Evolutionary conservation across 2,329 filamentous ascomycete genomes (phyloP), one percentile per base, ranked within the genome.

Genomic region (Aspergillus sp.): DNA sequence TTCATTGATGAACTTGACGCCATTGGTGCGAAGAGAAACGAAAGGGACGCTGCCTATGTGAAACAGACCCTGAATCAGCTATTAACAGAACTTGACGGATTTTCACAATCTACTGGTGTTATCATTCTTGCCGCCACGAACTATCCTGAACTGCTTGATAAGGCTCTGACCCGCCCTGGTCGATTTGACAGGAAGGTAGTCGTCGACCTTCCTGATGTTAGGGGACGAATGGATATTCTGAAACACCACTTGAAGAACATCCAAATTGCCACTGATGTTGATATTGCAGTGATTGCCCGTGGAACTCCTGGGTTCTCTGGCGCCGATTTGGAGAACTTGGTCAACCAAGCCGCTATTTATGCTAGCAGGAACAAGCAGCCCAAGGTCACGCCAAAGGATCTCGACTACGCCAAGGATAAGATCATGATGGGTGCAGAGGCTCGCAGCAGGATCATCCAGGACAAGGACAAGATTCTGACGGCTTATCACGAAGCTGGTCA

Each of bases 51-150:
- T 25, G 91, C 92, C 14, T 96, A 99, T 72, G 90, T 93, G 64
- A 97, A 97, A 75, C 96, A 99, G 77, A 99, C 95, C 0, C 83
- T 99, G 63, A 99, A 99, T 72, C 95, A 99, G 77, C 85, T 99
- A 54, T 85, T 99, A 57, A 98, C 96, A 17, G 95, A 99, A 73
- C 84, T 99, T 40, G 96, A 99, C 68, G 96, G 96, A 23, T 99
- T 99, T 70, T 92, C 96, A 57, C 93, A 97, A 73, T 91, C 90
- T 69, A 95, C 89, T 63, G 91, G 93, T 63, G 92, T 99, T 27
- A 96, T 99, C 70, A 93, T 99, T 70, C 88, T 99, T 60, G 95
- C 89, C 51, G 95, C 95, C 3, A 99, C 95, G 63, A 99, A 99
- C 77, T 95, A 97, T 70, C 95, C 95, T 3, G 88, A 97, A 76